These are phyloP conservation scores for Aristolochia fimbriata DNA, from an alignment of 164 flowering plant species.

Conservation along the genomic window DNA sequence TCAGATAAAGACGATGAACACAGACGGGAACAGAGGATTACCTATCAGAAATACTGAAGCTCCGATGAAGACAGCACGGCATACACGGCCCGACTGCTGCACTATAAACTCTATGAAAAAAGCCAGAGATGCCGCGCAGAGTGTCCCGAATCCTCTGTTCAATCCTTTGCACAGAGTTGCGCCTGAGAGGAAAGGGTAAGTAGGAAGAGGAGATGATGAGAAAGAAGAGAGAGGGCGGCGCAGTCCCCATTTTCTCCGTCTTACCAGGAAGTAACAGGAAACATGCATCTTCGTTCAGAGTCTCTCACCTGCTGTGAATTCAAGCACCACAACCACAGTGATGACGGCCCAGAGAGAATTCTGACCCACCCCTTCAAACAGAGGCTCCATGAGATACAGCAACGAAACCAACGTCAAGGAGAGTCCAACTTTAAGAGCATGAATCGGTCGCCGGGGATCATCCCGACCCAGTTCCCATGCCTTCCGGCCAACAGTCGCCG, in stretches of 20 bases:
- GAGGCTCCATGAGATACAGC: constrained; percentile 66
- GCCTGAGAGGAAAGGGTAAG: constrained; percentile 24
- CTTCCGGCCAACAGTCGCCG: constrained; percentile 14
- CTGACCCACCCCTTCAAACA: constrained; percentile 63
- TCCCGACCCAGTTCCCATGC: constrained; percentile 53
- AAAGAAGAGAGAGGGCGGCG: background rate
- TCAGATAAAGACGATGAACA: background rate
- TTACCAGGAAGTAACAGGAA: background rate
- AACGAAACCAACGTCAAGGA: constrained; percentile 70
- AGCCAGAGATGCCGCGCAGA: constrained; percentile 70
- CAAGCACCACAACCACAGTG: constrained; percentile 92
- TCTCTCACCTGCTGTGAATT: constrained; percentile 77
- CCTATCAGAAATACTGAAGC: constrained; percentile 62
- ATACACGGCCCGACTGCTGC: constrained; percentile 29
- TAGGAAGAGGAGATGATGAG: background rate
- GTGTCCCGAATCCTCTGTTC: constrained; percentile 83
- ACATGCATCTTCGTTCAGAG: background rate
- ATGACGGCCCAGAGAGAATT: constrained; percentile 95
- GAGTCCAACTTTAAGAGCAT: constrained; percentile 76
- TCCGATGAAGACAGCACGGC: constrained; percentile 64
- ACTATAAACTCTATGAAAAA: constrained; percentile 65
- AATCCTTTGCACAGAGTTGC: constrained; percentile 88
- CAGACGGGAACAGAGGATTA: constrained; percentile 10
- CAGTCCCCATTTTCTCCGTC: background rate
- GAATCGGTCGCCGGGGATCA: constrained; percentile 70